Conservation (phyloP, 257 asterid species). For the Capsicum chinense region DNA sequence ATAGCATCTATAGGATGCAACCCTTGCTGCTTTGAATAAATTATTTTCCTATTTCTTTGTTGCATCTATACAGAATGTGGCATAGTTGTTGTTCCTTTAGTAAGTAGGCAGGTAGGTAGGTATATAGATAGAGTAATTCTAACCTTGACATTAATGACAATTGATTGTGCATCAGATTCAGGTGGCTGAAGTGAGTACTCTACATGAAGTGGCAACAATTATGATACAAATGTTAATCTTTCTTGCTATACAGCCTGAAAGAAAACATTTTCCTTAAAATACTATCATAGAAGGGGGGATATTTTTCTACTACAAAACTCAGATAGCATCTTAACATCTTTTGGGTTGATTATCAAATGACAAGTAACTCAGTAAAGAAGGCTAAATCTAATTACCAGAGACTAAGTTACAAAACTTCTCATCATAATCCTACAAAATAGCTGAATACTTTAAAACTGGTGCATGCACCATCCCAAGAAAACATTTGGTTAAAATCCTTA, state of each 20-base stretch:
- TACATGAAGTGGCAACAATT: slow-evolving; percentile 92
- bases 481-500: neutral
- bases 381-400: neutral
- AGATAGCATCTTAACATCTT: slow-evolving; percentile 13
- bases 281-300: neutral
- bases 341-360: neutral
- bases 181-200: slow-evolving; percentile 93
- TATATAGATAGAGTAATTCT: slow-evolving; percentile 3
- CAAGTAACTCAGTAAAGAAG: slow-evolving; percentile 14
- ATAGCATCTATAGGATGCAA: slow-evolving; percentile 4
- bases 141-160: slow-evolving; percentile 93
- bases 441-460: neutral
- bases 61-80: neutral
- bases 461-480: slow-evolving; percentile 2
- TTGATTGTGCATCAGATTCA: slow-evolving; percentile 91
- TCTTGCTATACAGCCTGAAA: slow-evolving; percentile 95
- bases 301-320: neutral
- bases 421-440: neutral
- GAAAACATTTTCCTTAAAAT: slow-evolving; percentile 41
- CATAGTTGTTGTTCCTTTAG: neutral
- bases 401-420: neutral
- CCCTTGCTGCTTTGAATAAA: neutral
- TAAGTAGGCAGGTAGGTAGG: neutral
- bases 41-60: neutral
- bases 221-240: slow-evolving; percentile 71